Conservation (phyloP, 2,329 filamentous ascomycete genomes). For the Trichoderma oligosporum region DNA sequence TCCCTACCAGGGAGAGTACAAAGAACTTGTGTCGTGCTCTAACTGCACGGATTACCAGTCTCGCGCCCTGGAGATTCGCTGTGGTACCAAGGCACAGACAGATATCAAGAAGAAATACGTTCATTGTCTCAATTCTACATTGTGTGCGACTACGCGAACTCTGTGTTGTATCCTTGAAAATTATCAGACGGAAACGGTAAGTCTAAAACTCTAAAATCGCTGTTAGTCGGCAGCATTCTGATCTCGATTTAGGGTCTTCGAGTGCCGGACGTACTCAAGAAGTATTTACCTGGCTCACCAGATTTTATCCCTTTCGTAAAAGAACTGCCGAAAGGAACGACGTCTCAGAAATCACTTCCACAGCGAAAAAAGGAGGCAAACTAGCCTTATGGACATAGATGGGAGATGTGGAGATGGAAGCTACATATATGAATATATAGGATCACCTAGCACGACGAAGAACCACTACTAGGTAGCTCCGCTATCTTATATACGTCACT, state of each 20-base stretch:
- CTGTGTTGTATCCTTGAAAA: constrained; percentile 96
- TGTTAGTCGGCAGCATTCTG: background rate
- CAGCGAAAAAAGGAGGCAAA: constrained; percentile 33
- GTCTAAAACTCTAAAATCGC: constrained; percentile 24
- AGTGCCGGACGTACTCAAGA: constrained; percentile 78
- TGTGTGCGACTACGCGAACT: constrained; percentile 87
- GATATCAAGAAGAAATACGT: constrained; percentile 87
- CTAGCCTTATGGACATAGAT: background rate
- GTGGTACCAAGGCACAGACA: constrained; percentile 79
- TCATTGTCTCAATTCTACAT: constrained; percentile 84
- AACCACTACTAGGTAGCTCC: no score
- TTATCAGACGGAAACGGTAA: constrained; percentile 83
- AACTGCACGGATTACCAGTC: constrained; percentile 99
- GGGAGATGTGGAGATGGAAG: background rate
- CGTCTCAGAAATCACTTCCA: constrained; percentile 31
- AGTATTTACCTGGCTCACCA: constrained; percentile 84
- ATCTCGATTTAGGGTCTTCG: constrained; percentile 58
- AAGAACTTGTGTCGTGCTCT: constrained; percentile 94
- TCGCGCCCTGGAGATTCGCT: constrained; percentile 87
- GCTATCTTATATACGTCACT: background rate
- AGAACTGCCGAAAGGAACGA: constrained; percentile 71
- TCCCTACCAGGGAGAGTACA: constrained; percentile 94
- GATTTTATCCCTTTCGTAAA: constrained; percentile 87
- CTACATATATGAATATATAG: background rate
- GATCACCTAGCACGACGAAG: background rate